Evolutionary conservation across 1,284 basidiomycete genomes (phyloP).

Genomic region (Stygiomarasmius scandens): DNA sequence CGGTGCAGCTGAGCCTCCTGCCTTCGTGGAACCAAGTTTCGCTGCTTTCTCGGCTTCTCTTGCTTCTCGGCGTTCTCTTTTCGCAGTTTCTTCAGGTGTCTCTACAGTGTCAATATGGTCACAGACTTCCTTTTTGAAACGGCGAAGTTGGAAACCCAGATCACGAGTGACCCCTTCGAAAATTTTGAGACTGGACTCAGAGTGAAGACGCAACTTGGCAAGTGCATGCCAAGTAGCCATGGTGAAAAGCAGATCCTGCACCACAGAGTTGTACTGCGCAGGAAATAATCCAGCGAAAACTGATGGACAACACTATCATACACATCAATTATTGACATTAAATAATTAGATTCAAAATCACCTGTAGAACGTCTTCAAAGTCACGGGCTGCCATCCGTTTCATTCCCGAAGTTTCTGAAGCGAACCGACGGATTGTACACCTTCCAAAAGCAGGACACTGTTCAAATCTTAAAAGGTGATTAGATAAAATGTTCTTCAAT

Average conservation of each 20-base stretch:
- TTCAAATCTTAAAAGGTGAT: slow-evolving; percentile 21
- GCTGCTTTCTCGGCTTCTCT: neutral
- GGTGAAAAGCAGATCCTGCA: neutral
- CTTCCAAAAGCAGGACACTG: slow-evolving; percentile 26
- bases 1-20: neutral
- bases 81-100: neutral
- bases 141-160: slow-evolving; percentile 2
- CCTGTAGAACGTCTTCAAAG: slow-evolving; percentile 35
- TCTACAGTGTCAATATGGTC: neutral
- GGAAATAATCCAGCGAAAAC: slow-evolving; percentile 1
- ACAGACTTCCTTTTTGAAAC: slow-evolving; percentile 2
- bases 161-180: slow-evolving; percentile 5
- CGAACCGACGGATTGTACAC: slow-evolving; percentile 29
- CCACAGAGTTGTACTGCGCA: no score
- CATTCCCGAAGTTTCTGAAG: slow-evolving; percentile 30
- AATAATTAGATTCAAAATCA: slow-evolving; percentile 1
- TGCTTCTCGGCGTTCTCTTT: neutral
- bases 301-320: neutral
- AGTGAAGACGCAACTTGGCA: slow-evolving; percentile 27
- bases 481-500: slow-evolving; percentile 7
- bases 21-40: neutral
- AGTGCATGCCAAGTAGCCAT: slow-evolving; percentile 9
- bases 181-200: neutral
- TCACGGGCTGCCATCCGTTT: slow-evolving; percentile 33
- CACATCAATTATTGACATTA: neutral